Evolutionary conservation across 2,329 filamentous ascomycete species (phyloP).

Genomic region (Taxawa tesnikishii): DNA sequence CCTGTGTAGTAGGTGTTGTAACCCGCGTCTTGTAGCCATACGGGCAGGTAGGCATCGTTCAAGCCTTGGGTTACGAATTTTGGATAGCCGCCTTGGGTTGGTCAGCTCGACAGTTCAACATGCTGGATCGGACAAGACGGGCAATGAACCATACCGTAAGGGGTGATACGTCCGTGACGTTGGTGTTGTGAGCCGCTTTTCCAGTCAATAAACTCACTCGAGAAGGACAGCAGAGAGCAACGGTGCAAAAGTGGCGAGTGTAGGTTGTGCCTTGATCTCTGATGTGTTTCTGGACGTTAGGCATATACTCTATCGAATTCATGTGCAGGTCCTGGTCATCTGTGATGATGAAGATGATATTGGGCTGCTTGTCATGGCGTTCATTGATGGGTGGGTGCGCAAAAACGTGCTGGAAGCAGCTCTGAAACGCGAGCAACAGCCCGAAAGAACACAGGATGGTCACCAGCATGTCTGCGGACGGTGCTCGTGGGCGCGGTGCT

Average conservation of each 20-base stretch:
- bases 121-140: not conserved
- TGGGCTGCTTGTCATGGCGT: no score
- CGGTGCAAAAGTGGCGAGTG: conserved; percentile 52
- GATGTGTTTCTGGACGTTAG: conserved; percentile 43
- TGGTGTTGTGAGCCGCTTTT: conserved; percentile 56
- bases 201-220: conserved; percentile 50
- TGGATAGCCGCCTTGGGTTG: conserved; percentile 42
- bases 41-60: conserved; percentile 55
- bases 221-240: conserved; percentile 55
- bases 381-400: no score
- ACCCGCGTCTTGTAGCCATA: conserved; percentile 58
- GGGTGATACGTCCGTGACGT: conserved; percentile 50
- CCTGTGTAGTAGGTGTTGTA: conserved; percentile 61
- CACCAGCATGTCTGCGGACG: no score
- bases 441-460: no score
- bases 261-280: conserved; percentile 47
- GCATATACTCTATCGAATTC: conserved; percentile 50
- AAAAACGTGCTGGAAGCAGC: no score
- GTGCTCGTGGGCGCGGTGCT: no score
- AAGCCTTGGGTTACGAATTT: conserved; percentile 54
- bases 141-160: conserved; percentile 38
- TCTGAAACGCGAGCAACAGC: no score
- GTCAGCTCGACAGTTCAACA: not conserved
- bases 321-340: conserved; percentile 57
- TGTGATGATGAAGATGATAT: conserved; percentile 55